phyloP scores from a whole-genome alignment of 2,329 filamentous ascomycete genomes.

The Colletotrichum tabaci region DNA sequence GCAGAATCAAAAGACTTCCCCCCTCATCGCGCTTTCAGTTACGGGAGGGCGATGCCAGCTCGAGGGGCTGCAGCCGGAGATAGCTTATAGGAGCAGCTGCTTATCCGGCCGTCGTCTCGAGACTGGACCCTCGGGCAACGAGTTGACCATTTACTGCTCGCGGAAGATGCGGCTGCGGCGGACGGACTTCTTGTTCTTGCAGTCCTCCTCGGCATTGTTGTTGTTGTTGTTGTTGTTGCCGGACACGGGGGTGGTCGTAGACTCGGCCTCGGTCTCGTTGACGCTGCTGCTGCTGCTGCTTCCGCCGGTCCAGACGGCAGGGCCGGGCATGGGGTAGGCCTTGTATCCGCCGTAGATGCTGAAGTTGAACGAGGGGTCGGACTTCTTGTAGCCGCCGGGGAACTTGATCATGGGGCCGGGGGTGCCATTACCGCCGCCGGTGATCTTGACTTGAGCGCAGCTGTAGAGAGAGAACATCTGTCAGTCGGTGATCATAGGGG shows the following conservation, averaged over 20 bases:
- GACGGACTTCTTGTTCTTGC: background rate
- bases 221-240: background rate
- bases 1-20: no score
- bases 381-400: conserved; percentile 49
- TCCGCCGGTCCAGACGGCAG: conserved; percentile 28
- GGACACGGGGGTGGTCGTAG: background rate
- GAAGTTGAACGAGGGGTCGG: conserved; percentile 46
- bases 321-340: conserved; percentile 30
- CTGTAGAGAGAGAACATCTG: background rate
- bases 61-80: background rate
- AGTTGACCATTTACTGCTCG: background rate
- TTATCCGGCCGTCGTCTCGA: no score
- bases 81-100: background rate
- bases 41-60: background rate
- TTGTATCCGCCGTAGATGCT: conserved; percentile 46
- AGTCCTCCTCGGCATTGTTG: background rate
- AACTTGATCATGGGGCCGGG: conserved; percentile 48
- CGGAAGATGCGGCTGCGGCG: conserved; percentile 1
- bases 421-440: conserved; percentile 43
- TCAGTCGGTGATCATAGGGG: background rate
- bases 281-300: background rate
- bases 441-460: conserved; percentile 45
- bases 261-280: background rate
- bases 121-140: background rate
- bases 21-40: background rate